Percentiles rank a stretch among this genome's conserved stretches.
Evolutionary conservation across 2,329 filamentous ascomycete genomes (phyloP).

Genomic region (Stachybotrys elegans): DNA sequence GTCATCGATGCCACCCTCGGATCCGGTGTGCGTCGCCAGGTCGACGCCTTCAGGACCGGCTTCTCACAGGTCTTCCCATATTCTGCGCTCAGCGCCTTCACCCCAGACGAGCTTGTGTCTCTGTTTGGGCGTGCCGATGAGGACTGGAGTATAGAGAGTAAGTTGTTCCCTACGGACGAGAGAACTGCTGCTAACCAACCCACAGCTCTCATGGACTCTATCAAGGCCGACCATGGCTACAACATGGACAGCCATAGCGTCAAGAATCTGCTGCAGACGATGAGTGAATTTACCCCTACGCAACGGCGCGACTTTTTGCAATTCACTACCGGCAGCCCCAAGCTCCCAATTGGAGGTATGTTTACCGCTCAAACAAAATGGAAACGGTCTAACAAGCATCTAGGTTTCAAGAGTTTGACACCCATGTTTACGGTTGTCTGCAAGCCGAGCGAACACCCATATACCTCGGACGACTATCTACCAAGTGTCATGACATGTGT

Average conservation of each 20-base stretch:
- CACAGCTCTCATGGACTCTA: constrained; percentile 85
- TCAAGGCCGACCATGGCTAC: constrained; percentile 97
- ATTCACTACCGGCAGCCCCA: constrained; percentile 96
- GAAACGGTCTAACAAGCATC: constrained; percentile 23
- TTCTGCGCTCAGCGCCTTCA: constrained; percentile 86
- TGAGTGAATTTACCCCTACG: constrained; percentile 75
- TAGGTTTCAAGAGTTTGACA: constrained; percentile 93
- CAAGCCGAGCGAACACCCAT: constrained; percentile 94
- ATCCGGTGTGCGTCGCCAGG: constrained; percentile 80
- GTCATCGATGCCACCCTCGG: constrained; percentile 90
- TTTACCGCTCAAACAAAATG: constrained; percentile 10
- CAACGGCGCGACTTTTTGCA: constrained; percentile 92
- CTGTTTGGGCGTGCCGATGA: constrained; percentile 90
- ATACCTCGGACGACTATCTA: constrained; percentile 93
- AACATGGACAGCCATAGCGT: constrained; percentile 98
- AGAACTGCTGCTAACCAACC: not conserved
- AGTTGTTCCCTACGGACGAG: too few species aligned
- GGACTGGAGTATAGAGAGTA: constrained; percentile 97
- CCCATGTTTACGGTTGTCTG: constrained; percentile 99
- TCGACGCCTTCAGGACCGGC: constrained; percentile 83
- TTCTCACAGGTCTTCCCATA: constrained; percentile 98
- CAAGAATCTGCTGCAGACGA: constrained; percentile 84
- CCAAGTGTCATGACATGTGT: constrained; percentile 99
- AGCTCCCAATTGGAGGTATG: constrained; percentile 94
- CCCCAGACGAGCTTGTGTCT: constrained; percentile 89